Evolutionary conservation across 2,329 filamentous ascomycete species (phyloP).

Genomic region (Neurospora sp.): DNA sequence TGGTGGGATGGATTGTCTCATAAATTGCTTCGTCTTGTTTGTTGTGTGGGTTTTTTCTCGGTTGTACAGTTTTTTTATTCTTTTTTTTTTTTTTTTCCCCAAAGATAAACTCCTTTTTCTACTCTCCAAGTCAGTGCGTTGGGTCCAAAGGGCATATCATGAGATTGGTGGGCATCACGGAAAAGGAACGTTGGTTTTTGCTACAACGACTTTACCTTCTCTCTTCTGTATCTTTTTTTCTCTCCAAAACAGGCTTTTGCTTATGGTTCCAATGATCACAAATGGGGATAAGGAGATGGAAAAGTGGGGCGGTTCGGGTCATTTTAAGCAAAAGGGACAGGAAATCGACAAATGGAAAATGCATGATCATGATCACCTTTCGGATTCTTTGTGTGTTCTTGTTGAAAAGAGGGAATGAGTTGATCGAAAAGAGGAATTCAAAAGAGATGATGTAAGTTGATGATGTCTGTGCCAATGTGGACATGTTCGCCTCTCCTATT

Average conservation of each 20-base stretch:
- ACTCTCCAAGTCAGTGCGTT: not conserved
- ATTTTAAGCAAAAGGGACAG: not conserved
- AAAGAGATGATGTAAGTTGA: not conserved
- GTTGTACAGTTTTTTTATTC: not conserved
- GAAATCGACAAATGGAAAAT: slow-evolving; percentile 2
- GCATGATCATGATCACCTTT: slow-evolving; percentile 1
- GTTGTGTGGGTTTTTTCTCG: not conserved
- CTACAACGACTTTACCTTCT: not conserved
- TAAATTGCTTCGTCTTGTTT: slow-evolving; percentile 1
- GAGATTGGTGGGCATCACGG: not conserved
- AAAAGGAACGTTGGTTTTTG: not conserved
- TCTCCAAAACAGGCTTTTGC: not conserved
- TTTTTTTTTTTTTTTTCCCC: not conserved
- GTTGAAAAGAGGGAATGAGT: not conserved
- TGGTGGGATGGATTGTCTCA: not conserved
- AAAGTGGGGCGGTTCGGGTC: not conserved
- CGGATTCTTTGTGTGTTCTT: not conserved
- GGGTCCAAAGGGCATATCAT: not conserved
- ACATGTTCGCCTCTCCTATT: no score
- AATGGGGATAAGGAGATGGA: not conserved
- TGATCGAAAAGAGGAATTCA: not conserved
- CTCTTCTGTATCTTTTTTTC: not conserved
- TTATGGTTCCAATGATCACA: not conserved
- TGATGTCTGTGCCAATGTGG: not conserved
- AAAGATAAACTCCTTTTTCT: not conserved